Base-by-base conservation (phyloP, 805 yeast genomes). In the Hanseniaspora guilliermondii region DNA sequence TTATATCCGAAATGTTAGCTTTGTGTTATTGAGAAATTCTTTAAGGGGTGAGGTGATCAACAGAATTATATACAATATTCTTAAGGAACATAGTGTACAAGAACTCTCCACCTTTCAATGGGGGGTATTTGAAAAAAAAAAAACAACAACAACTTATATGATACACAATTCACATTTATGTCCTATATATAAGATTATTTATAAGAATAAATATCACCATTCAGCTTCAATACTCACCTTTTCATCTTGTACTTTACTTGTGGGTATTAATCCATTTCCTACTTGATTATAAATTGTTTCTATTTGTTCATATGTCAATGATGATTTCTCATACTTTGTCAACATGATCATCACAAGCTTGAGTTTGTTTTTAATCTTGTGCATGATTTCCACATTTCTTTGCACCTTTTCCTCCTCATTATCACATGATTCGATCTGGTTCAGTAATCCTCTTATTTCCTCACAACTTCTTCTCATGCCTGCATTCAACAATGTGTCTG, bases 251-350 rank as follows among this genome's bases (percentile, higher is more conserved):
- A 9, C n/a, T 14, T 42, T 49, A 9, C 35, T 35, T 6, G 47
- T n/a, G 11, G 53, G 53, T 6, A 49, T 41, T 16, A 41, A 19
- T n/a, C 53, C 47, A 21, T 49, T 49, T 17, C 53, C 53, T 3
- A 49, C 53, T 12, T 35, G 21, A 22, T 49, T 49, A 11, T 49
- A 49, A n/a, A 49, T 21, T 4, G 27, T 35, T 16, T 41, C 25
- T 33, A 49, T 42, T 9, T 33, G 36, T 21, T 49, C 53, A 27
- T 32, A 49, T 3, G 45, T 38, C 11, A 48, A 7, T 3, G n/a
- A 30, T 3, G 30, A 17, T 1, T 16, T 21, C 16, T 42, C 24
- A 11, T 36, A n/a, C 16, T 42, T 36, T n/a, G 27, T 49, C 14
- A n/a, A 22, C 22, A 33, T 22, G 33, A 49, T 49, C 32, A 49